Percentiles rank a stretch among this genome's conserved stretches.
Conservation (phyloP, 2,329 filamentous ascomycete genomes). For the Amesomyces nigricolor region DNA sequence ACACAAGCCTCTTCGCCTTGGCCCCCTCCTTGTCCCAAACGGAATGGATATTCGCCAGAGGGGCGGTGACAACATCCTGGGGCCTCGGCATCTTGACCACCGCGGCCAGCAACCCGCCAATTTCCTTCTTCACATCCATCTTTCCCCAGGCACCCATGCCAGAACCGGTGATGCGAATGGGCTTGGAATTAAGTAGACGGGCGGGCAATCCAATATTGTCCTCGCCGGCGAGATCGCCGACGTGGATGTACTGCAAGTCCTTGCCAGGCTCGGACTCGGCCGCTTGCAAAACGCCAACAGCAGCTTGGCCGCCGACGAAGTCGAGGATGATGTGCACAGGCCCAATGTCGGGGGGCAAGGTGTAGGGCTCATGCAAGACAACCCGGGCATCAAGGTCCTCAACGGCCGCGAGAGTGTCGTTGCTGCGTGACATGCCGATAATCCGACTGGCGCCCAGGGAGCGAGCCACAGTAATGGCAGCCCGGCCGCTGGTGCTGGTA, state of each 20-base stretch:
- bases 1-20: constrained; percentile 10
- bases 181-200: constrained; percentile 9
- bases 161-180: constrained; percentile 10
- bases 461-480: constrained; percentile 8
- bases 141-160: constrained; percentile 16
- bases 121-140: constrained; percentile 11
- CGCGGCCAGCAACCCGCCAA: constrained; percentile 5
- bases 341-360: constrained; percentile 4
- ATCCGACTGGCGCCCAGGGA: constrained; percentile 10
- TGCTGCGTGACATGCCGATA: constrained; percentile 12
- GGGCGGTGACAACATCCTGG: not conserved
- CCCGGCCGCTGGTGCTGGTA: constrained; percentile 13
- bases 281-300: not conserved
- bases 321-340: constrained; percentile 12
- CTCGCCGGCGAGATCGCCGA: constrained; percentile 14
- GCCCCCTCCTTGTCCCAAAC: constrained; percentile 11
- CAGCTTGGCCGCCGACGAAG: constrained; percentile 10
- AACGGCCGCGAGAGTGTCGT: constrained; percentile 4
- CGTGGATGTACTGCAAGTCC: constrained; percentile 14
- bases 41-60: not conserved
- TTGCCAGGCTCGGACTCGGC: constrained; percentile 9
- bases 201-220: not conserved
- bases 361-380: constrained; percentile 4
- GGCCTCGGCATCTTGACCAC: constrained; percentile 5
- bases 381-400: constrained; percentile 9